Evolutionary conservation across 768 basidiomycete species (phyloP).

Genomic region (Lyophyllum decastes): DNA sequence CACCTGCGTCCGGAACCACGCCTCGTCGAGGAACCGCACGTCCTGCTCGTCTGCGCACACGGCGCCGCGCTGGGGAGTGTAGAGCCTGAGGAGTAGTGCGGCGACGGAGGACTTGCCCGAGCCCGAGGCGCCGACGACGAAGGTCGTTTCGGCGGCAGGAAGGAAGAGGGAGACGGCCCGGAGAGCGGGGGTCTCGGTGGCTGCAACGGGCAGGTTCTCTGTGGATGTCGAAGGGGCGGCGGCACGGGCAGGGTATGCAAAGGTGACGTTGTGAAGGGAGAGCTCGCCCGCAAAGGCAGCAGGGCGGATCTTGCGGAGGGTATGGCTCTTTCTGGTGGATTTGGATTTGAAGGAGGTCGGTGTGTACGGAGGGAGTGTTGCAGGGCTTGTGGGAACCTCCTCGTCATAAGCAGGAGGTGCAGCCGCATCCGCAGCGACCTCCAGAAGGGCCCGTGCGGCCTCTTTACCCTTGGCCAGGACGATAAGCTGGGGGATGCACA

Average conservation of each 20-base stretch:
- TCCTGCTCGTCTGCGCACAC: slow-evolving; percentile 84
- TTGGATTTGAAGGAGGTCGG: slow-evolving; percentile 4
- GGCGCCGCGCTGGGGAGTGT: slow-evolving; percentile 62
- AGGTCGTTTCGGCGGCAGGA: slow-evolving; percentile 78
- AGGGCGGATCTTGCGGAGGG: slow-evolving; percentile 69
- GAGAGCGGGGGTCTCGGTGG: slow-evolving; percentile 61
- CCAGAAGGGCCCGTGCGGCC: slow-evolving; percentile 69
- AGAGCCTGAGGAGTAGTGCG: slow-evolving; percentile 78
- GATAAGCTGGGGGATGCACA: slow-evolving; percentile 82
- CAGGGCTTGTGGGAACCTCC: background rate
- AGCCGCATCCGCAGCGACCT: slow-evolving; percentile 54
- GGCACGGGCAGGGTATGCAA: slow-evolving; percentile 79
- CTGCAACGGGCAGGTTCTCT: slow-evolving; percentile 38
- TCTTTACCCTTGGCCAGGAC: slow-evolving; percentile 80
- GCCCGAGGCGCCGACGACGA: slow-evolving; percentile 89
- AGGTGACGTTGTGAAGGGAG: slow-evolving; percentile 69
- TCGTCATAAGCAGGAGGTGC: slow-evolving; percentile 8
- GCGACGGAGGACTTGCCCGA: slow-evolving; percentile 93
- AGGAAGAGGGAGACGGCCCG: slow-evolving; percentile 67
- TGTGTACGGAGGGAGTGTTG: slow-evolving; percentile 5
- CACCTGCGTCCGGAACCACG: slow-evolving; percentile 69
- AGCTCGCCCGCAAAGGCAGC: slow-evolving; percentile 71
- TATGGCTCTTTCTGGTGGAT: slow-evolving; percentile 28
- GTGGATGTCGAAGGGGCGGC: background rate
- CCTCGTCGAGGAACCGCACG: slow-evolving; percentile 69